phyloP scores from a whole-genome alignment of 768 basidiomycete genomes.

The Phaeolepiota aurea region DNA sequence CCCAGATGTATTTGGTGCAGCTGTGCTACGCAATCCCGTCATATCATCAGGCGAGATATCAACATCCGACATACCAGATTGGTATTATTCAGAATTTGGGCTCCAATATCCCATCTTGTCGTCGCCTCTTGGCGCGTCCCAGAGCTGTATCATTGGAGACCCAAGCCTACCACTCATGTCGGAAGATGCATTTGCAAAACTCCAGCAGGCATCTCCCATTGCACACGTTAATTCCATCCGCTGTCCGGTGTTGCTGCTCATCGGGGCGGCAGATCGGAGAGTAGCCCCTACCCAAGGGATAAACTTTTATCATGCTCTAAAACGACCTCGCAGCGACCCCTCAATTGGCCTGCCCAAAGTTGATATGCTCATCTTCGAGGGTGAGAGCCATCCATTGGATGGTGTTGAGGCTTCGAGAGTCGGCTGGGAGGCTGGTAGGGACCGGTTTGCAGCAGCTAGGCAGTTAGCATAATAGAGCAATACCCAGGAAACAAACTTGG shows the following conservation, averaged over 20 bases:
- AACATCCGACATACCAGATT: slow-evolving; percentile 62
- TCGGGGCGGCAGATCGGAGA: slow-evolving; percentile 54
- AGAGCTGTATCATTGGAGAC: not conserved
- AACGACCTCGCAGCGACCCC: slow-evolving; percentile 19
- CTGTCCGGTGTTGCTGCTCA: slow-evolving; percentile 45
- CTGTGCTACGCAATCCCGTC: slow-evolving; percentile 63
- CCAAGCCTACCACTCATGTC: slow-evolving; percentile 27
- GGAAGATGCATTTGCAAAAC: slow-evolving; percentile 29
- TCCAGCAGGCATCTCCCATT: slow-evolving; percentile 51
- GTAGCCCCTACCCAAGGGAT: slow-evolving; percentile 57
- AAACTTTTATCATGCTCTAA: slow-evolving; percentile 60
- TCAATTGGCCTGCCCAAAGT: slow-evolving; percentile 22
- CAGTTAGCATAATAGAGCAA: too few species aligned
- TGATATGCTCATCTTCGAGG: slow-evolving; percentile 53
- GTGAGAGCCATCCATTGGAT: slow-evolving; percentile 56
- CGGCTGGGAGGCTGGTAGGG: slow-evolving; percentile 39
- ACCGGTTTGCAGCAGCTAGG: slow-evolving; percentile 32
- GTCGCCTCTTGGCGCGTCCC: slow-evolving; percentile 12
- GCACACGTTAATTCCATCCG: slow-evolving; percentile 39
- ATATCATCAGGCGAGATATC: slow-evolving; percentile 50
- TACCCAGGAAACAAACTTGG: too few species aligned
- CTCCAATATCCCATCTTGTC: slow-evolving; percentile 29
- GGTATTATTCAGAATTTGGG: slow-evolving; percentile 46
- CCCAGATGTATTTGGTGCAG: slow-evolving; percentile 54
- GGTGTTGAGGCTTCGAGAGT: slow-evolving; percentile 53